These are phyloP conservation scores for Boletus speciosus DNA, from an alignment of 768 basidiomycete species.

Conservation along the genomic window DNA sequence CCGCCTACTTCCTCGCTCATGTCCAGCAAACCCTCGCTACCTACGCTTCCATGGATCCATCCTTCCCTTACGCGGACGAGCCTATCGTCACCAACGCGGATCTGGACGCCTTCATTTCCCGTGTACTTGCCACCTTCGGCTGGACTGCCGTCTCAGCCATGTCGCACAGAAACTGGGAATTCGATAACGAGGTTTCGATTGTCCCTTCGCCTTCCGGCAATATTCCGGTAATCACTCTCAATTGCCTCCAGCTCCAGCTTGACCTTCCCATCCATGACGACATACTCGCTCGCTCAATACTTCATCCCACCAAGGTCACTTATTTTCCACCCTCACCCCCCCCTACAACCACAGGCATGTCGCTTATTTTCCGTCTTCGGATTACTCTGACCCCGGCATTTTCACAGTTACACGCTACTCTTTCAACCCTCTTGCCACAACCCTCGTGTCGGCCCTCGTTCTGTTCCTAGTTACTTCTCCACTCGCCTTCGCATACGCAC, in stretches of 20 bases:
- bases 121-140: conserved; percentile 41
- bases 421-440: conserved; percentile 9
- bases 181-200: conserved; percentile 27
- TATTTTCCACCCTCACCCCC: conserved; percentile 20
- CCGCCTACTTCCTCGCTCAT: conserved; percentile 32
- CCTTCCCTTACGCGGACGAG: conserved; percentile 26
- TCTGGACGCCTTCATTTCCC: conserved; percentile 44
- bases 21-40: conserved; percentile 45
- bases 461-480: conserved; percentile 16
- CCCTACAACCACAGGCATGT: conserved; percentile 16
- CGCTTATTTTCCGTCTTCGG: background rate
- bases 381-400: background rate
- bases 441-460: conserved; percentile 15
- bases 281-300: conserved; percentile 19
- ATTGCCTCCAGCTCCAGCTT: conserved; percentile 24
- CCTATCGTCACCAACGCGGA: conserved; percentile 18
- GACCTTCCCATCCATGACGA: conserved; percentile 27
- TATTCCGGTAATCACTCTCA: conserved; percentile 6
- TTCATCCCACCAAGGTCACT: conserved; percentile 28
- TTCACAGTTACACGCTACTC: conserved; percentile 10
- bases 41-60: conserved; percentile 41
- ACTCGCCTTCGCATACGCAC: conserved; percentile 14
- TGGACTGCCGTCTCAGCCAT: conserved; percentile 30
- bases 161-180: conserved; percentile 25
- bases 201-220: conserved; percentile 12